Evolutionary conservation across 345 rosid species (phyloP), one percentile per base, ranked within the genome.

Genomic region (Streptanthus diversifolius): DNA sequence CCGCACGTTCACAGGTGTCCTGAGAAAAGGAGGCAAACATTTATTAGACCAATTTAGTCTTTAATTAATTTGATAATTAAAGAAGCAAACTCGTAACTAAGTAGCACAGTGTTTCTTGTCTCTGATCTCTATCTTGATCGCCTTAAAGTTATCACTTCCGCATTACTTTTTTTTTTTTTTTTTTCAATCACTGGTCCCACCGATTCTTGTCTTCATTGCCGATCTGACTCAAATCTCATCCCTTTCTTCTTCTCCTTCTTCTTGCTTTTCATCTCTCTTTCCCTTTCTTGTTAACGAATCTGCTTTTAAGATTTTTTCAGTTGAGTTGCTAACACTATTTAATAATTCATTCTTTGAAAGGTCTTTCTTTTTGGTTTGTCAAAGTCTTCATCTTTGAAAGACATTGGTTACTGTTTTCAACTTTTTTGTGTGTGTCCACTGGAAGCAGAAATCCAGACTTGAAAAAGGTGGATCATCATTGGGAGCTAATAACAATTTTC

Each of bases 391-490:
- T 32, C 72, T 37, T 74, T 62, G 79, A 68, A 37, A 60, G 58
- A 45, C 47, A 37, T 63, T 66, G 35, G 58, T 70, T 36, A 51
- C 33, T 51, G 18, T 54, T 43, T 71, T 48, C 55, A 62, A 71
- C 80, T 53, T 72, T 70, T 62, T 14, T 48, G 52, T 59, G 18
- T 63, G 60, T 68, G 47, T 69, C 35, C 58, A 77, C 73, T 63
- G 5, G 47, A 64, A 78, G 80, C 71, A 68, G 48, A 63, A 43
- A 62, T 71, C 45, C 24, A 37, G 35, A 35, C 3, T 10, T 32
- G 21, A 75, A 82, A 69, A 82, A 72, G 63, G 45, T 64, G 44
- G n/a, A 80, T 80, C 74, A 68, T 79, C 76, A 76, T 56, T 77
- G 61, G 32, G 67, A 72, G 72, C 64, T 69, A 60, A 60, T 39